Percentiles rank a stretch among this genome's conserved stretches.
Conservation (phyloP, 495 filamentous ascomycete genomes). For the Hapsidospora chrysogenum region DNA sequence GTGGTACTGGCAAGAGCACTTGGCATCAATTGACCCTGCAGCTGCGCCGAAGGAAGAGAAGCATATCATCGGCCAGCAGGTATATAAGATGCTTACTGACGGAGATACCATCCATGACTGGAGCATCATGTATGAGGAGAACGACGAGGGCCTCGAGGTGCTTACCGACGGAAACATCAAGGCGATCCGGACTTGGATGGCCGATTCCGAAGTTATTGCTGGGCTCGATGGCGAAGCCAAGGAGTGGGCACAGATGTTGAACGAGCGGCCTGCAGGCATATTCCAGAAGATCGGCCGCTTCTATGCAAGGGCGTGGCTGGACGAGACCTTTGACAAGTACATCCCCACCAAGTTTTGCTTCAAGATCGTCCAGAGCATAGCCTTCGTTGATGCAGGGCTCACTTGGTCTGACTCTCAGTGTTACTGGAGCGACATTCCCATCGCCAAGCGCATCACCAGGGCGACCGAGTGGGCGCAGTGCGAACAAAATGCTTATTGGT, state of each 20-base stretch:
- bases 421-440: background rate
- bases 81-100: conserved; percentile 4
- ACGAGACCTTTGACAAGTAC: background rate
- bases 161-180: conserved; percentile 2
- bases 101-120: conserved; percentile 3
- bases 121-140: conserved; percentile 4
- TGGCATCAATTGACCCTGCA: background rate
- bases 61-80: background rate
- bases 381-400: conserved; percentile 1
- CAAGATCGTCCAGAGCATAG: conserved; percentile 3
- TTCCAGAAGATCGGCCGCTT: conserved; percentile 1
- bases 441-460: background rate
- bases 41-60: background rate
- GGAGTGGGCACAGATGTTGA: background rate
- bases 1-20: conserved; percentile 6
- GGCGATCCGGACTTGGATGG: conserved; percentile 1
- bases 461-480: conserved; percentile 2
- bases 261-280: background rate
- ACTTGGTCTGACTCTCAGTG: conserved; percentile 1
- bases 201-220: background rate
- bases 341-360: conserved; percentile 3
- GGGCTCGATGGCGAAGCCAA: background rate
- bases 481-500: background rate
- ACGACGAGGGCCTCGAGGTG: conserved; percentile 2
- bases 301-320: conserved; percentile 2